A percentile compares a stretch with the other conserved stretches of the same genome.
phyloP scores from a whole-genome alignment of 768 basidiomycete species.

The Naematelia encephala region DNA sequence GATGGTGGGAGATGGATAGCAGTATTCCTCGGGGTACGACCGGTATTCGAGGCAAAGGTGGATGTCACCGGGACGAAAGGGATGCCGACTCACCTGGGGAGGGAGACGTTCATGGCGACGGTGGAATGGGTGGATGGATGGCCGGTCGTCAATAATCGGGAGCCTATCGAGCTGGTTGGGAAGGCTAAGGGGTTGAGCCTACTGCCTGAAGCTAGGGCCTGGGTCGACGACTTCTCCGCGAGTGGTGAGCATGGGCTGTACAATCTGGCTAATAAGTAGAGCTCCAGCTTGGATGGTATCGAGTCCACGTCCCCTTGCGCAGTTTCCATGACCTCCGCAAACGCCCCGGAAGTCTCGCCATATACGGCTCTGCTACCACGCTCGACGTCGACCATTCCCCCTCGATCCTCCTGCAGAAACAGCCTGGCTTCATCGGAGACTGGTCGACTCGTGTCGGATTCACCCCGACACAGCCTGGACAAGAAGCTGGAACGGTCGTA shows the following conservation, averaged over 20 bases:
- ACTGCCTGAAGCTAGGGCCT: neutral
- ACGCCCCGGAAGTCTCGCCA: conserved; percentile 1
- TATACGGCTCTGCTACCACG: neutral
- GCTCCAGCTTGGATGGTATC: conserved; percentile 5
- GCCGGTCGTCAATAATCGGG: conserved; percentile 23
- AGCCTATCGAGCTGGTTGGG: conserved; percentile 18
- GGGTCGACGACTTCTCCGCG: conserved; percentile 4
- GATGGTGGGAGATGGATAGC: conserved; percentile 46
- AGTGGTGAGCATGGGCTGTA: neutral
- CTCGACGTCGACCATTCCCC: conserved; percentile 1
- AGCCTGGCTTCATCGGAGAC: conserved; percentile 2
- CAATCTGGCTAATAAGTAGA: conserved; percentile 1
- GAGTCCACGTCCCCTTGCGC: conserved; percentile 1
- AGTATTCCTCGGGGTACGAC: conserved; percentile 32
- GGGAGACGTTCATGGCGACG: conserved; percentile 52
- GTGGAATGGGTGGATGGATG: conserved; percentile 45
- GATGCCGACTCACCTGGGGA: conserved; percentile 43
- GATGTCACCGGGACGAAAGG: neutral
- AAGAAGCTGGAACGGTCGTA: conserved; percentile 5
- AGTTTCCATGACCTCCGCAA: neutral
- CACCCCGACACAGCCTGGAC: neutral
- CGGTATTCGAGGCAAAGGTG: conserved; percentile 5
- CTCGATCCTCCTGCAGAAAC: conserved; percentile 3
- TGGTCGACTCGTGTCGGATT: conserved; percentile 3
- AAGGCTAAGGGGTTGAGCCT: neutral